Evolutionary conservation across 2,329 filamentous ascomycete genomes (phyloP), one percentile per base, ranked within the genome.

Genomic region (Fusarium poae): DNA sequence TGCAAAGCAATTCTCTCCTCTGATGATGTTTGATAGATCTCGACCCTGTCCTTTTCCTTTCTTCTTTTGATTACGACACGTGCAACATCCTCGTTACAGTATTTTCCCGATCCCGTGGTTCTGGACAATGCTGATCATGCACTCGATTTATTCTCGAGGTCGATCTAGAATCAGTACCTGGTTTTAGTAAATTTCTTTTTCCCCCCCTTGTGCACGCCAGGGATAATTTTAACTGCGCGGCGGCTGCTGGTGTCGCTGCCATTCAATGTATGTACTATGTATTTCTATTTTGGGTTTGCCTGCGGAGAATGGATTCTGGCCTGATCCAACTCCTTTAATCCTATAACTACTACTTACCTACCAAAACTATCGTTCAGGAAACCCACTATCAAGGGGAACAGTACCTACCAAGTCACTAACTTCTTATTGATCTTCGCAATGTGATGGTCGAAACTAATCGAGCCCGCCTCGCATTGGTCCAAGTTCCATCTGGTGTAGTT

Each of bases 221-320:
- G 53, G 60, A 65, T 65, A 58, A 57, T 68, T 63, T 72, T 67
- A 71, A 64, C 21, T 58, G 44, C 44, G 55, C 53, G 48, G 40
- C 42, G 32, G 43, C 39, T 61, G 37, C 46, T 49, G 45, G 46
- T 58, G 43, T 51, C 18, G 34, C 23, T 34, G 21, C 12, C 10
- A 27, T 40, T 40, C 13, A n/a, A n/a, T 51, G 15, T 18, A 49
- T 15, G 7, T 42, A 42, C 10, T 10, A 27, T 27, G 13, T 46
- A 40, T 43, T 52, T 68, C 60, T 67, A 65, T 67, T 67, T 68
- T 67, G 32, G 59, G 57, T 23, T n/a, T 13, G 6, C 16, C 40
- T 43, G 23, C 6, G 7, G 25, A 53, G 12, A 18, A 34, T 42
- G 60, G 45, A 49, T 45, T 49, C 30, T 49, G 21, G 46, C 8